Base-by-base conservation (phyloP, 2,329 filamentous ascomycete genomes). In the Didymella pinodella region DNA sequence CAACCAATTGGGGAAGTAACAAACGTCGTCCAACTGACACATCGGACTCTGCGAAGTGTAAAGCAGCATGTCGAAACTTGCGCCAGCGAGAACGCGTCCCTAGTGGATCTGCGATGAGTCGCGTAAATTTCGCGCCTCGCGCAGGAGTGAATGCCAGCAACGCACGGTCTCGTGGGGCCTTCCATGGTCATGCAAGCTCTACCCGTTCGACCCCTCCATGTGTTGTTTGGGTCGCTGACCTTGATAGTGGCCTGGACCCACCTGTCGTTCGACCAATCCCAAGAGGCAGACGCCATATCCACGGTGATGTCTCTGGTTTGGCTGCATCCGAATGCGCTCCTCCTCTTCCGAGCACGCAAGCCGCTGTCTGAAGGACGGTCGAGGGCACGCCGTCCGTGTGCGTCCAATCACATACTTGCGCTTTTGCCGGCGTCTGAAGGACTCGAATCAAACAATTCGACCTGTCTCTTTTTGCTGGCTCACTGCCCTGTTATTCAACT, bases 391-490 rank as follows among this genome's bases (percentile, higher is more conserved):
- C 48, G 61, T 57, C 62, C 25, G 22, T 44, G 43, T 44, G 62
- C 32, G 63, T 54, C 67, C 70, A 71, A 66, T 70, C 43, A 58
- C 48, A 59, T 45, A 25, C 12, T 48, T 29, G 60, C 56, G 56
- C 63, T 63, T 60, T 53, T 62, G 63, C 55, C 61, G 66, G 69
- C 65, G 62, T 41, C 63, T 59, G 49, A 61, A 65, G 49, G 58
- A 57, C 54, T 62, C 53, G 57, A 56, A 75, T 75, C 70, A 73
- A 43, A 65, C 65, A 68, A 66, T 55, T 59, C 57, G 40, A 63
- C 45, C 46, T 54, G 55, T 65, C 60, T 55, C 55, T 60, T 54
- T 65, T 68, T 65, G 62, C 67, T 63, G 63, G 40, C 56, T 52
- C 46, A 34, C 31, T 40, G 64, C 41, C 47, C 48, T 66, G 64